These are phyloP conservation scores for Quercus engelmannii DNA, from an alignment of 306 rosid species.

Conservation along the genomic window DNA sequence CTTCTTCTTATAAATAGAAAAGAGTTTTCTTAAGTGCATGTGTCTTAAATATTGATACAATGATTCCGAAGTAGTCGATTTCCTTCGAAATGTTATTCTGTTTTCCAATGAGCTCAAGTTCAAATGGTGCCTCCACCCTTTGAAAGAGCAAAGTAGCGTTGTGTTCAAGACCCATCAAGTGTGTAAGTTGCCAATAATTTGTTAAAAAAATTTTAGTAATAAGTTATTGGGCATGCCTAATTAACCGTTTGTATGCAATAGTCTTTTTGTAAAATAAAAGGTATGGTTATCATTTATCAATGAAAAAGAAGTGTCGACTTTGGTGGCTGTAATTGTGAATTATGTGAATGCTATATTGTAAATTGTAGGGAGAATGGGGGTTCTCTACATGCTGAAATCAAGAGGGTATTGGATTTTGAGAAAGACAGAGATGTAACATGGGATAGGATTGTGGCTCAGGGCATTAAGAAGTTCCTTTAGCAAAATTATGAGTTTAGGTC, in stretches of 20 bases:
- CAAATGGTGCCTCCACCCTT: too few relatives aligned
- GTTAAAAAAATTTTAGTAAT: too few relatives aligned
- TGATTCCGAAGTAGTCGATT: background rate
- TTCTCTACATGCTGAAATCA: slow-evolving; percentile 5
- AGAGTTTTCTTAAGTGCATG: too few relatives aligned
- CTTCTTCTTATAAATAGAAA: too few relatives aligned
- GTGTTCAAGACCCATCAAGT: too few relatives aligned
- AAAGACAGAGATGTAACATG: background rate
- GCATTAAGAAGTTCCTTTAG: background rate
- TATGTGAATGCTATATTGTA: background rate
- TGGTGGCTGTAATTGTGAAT: background rate
- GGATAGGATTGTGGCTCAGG: background rate
- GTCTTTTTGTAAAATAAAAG: background rate
- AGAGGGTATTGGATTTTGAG: slow-evolving; percentile 1
- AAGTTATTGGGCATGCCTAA: background rate
- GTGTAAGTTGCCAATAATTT: too few relatives aligned
- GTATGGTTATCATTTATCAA: background rate
- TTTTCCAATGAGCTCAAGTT: too few relatives aligned
- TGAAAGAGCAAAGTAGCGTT: too few relatives aligned
- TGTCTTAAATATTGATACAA: too few relatives aligned
- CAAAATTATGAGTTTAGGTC: background rate
- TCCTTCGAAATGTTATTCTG: background rate
- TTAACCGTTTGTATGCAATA: background rate
- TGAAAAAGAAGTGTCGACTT: background rate
- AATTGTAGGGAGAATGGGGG: background rate